Percentiles rank a stretch among this genome's conserved stretches.
Conservation (phyloP, 495 filamentous ascomycete species). For the Penicillium longicatenatum region DNA sequence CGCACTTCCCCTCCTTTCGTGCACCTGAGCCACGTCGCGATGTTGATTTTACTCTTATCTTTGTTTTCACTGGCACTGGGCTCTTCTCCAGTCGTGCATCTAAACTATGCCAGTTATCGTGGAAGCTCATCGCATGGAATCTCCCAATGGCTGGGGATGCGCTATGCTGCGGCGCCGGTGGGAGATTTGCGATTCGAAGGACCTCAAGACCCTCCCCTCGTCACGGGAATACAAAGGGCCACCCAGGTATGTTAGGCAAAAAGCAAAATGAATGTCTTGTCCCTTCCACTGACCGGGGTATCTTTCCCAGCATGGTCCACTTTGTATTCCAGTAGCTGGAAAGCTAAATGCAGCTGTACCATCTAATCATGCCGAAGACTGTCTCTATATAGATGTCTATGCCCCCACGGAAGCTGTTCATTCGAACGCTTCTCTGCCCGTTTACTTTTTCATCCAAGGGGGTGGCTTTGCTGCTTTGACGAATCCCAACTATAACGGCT, state of each 20-base stretch:
- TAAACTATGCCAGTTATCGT: conserved; percentile 47
- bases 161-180: conserved; percentile 62
- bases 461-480: conserved; percentile 67
- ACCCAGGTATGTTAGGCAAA: conserved; percentile 35
- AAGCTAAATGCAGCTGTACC: conserved; percentile 31
- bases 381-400: conserved; percentile 75
- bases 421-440: conserved; percentile 52
- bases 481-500: conserved; percentile 69
- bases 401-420: conserved; percentile 57
- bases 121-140: conserved; percentile 45
- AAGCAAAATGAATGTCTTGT: not conserved
- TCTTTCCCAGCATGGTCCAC: conserved; percentile 41
- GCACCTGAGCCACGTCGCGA: not conserved
- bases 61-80: conserved; percentile 25
- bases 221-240: conserved; percentile 45
- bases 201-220: conserved; percentile 54
- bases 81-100: conserved; percentile 34
- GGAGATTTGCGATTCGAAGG: conserved; percentile 60
- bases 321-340: conserved; percentile 53
- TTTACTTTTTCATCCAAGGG: conserved; percentile 77
- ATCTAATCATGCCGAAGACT: conserved; percentile 62
- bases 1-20: not conserved
- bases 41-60: conserved; percentile 20
- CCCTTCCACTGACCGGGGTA: not conserved
- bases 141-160: conserved; percentile 65